Evolutionary conservation across 2,329 filamentous ascomycete genomes (phyloP).

Genomic region (Penicillium sp.): DNA sequence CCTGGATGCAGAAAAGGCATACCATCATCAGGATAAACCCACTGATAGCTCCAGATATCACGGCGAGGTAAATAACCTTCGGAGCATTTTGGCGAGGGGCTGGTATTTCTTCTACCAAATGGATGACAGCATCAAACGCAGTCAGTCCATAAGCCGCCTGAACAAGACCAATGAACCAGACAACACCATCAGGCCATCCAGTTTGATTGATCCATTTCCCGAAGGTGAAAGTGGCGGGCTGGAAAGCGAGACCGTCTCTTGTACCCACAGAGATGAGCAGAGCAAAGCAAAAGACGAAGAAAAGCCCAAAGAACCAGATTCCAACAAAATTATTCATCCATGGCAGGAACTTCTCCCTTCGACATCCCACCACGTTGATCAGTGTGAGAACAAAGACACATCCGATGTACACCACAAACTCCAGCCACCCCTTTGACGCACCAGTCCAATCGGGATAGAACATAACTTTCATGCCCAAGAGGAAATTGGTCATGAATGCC

Average conservation of each 20-base stretch:
- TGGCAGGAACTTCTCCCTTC: constrained; percentile 49
- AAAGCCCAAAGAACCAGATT: constrained; percentile 54
- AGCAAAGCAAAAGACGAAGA: constrained; percentile 54
- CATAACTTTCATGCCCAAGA: constrained; percentile 57
- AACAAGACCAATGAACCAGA: constrained; percentile 59
- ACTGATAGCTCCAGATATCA: constrained; percentile 48
- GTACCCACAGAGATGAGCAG: constrained; percentile 55
- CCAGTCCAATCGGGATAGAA: constrained; percentile 52
- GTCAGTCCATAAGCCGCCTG: constrained; percentile 59
- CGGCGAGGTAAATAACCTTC: constrained; percentile 54
- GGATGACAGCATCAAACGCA: constrained; percentile 60
- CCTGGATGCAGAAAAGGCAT: constrained; percentile 54
- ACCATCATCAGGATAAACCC: constrained; percentile 55
- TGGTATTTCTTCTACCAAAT: constrained; percentile 60
- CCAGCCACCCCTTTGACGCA: constrained; percentile 50
- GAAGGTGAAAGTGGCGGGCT: constrained; percentile 55
- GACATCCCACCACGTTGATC: constrained; percentile 55
- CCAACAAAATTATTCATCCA: constrained; percentile 60
- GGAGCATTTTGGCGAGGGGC: constrained; percentile 53
- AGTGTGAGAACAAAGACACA: constrained; percentile 51
- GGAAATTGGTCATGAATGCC: constrained; percentile 60
- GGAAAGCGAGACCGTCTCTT: constrained; percentile 46
- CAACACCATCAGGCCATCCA: constrained; percentile 56
- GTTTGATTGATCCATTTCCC: constrained; percentile 53
- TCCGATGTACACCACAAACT: constrained; percentile 57